Percentiles rank a stretch among this genome's conserved stretches.
Evolutionary conservation across 306 rosid genomes (phyloP).

Genomic region (Argentina anserina): DNA sequence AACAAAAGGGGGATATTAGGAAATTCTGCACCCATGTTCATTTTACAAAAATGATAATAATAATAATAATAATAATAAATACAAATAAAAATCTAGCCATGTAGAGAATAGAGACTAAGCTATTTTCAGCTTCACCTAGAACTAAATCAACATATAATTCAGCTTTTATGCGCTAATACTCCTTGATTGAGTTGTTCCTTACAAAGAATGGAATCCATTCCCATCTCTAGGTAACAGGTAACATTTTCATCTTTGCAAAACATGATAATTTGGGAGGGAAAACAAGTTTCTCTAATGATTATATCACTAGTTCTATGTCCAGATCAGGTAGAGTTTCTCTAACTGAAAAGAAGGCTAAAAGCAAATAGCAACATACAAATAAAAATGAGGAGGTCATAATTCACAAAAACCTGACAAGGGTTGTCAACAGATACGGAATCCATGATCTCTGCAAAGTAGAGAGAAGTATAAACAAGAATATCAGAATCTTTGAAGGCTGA

Average conservation of each 20-base stretch:
- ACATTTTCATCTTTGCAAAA: neutral
- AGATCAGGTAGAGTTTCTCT: slow-evolving; percentile 4
- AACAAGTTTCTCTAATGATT: neutral
- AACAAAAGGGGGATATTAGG: neutral
- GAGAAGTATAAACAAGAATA: slow-evolving; percentile 12
- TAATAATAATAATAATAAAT: too few species aligned
- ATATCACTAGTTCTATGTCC: neutral
- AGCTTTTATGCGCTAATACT: neutral
- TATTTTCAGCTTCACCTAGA: neutral
- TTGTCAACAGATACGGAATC: slow-evolving; percentile 32
- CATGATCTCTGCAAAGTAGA: slow-evolving; percentile 59
- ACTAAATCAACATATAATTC: neutral
- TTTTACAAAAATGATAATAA: too few species aligned
- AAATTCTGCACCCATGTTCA: slow-evolving; percentile 1
- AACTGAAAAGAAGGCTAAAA: neutral
- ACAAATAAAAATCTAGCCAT: too few species aligned
- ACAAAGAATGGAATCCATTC: neutral
- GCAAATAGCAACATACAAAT: neutral
- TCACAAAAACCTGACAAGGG: slow-evolving; percentile 70
- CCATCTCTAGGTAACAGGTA: neutral
- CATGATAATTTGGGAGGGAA: neutral
- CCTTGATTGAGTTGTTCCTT: neutral
- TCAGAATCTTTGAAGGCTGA: slow-evolving; percentile 26
- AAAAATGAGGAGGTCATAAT: slow-evolving; percentile 16
- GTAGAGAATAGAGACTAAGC: neutral